Conservation (phyloP, 495 filamentous ascomycete genomes). For the Neurospora hispaniola region DNA sequence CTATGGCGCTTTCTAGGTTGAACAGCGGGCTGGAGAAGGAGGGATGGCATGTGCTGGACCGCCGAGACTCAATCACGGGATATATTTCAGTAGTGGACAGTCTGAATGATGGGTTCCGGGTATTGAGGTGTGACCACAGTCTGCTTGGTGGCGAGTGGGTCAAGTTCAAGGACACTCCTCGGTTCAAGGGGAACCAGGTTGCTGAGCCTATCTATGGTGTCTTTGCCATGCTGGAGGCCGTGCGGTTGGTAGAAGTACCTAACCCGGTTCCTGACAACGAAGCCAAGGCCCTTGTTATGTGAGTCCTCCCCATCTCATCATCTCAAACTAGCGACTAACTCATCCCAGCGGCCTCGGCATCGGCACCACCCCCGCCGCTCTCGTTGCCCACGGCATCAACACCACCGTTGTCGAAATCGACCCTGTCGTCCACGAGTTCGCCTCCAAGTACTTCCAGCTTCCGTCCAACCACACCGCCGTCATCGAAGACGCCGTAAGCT, state of each 20-base stretch:
- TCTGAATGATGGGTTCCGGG: conserved; percentile 55
- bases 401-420: conserved; percentile 94
- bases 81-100: conserved; percentile 87
- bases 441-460: conserved; percentile 71
- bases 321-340: conserved; percentile 2
- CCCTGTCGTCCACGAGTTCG: conserved; percentile 74
- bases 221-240: conserved; percentile 86
- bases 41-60: conserved; percentile 58
- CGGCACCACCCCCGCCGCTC: conserved; percentile 76
- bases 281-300: conserved; percentile 79
- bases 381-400: conserved; percentile 79
- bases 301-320: conserved; percentile 17
- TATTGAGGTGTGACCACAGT: conserved; percentile 89
- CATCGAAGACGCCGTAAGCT: conserved; percentile 71
- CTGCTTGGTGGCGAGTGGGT: conserved; percentile 92
- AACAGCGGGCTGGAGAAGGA: conserved; percentile 49
- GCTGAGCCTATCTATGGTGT: conserved; percentile 86
- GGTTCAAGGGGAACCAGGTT: conserved; percentile 36
- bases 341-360: conserved; percentile 70
- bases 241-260: conserved; percentile 61
- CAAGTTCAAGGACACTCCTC: conserved; percentile 27
- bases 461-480: conserved; percentile 65
- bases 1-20: conserved; percentile 40
- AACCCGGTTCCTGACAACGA: conserved; percentile 45
- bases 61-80: conserved; percentile 75